Evolutionary conservation across 345 rosid genomes (phyloP), one percentile per base, ranked within the genome.

Genomic region (Eucalyptus leucophloia): DNA sequence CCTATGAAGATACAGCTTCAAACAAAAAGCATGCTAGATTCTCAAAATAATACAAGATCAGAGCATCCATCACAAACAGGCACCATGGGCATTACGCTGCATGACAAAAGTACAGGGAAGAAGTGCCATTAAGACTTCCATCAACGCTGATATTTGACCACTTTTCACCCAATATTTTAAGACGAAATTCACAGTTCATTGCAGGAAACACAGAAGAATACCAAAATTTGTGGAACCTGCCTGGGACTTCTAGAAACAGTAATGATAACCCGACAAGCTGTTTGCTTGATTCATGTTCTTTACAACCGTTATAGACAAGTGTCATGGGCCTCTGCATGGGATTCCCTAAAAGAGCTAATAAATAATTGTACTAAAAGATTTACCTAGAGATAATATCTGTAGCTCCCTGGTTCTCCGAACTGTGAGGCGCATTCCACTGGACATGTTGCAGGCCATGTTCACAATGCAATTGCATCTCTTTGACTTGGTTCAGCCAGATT

Each of bases 401-500:
- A 69, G 89, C 87, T 88, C 89, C 95, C 18, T 90, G 92, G 65
- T 91, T 94, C 51, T 92, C 96, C 50, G 91, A 89, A 90, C 94
- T 91, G 51, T 89, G 90, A 90, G 90, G 89, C 30, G 92, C 86
- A 85, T 83, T 91, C 90, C 88, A 90, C 49, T 93, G 92, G 91
- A 93, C 91, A 91, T 93, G 91, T 69, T 95, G 94, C 93, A 98
- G 92, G 56, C 99, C 99, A 53, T 94, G 95, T 87, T 95, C 95
- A 91, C 99, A 95, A 87, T 93, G 96, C 90, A 91, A 53, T 89
- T 95, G 98, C 99, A 96, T 95, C 62, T 95, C 96, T 91, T 92
- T 95, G 83, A 98, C 97, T 93, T 97, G 95, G 90, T 91, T 92
- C 90, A 95, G 88, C 90, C 95, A 96, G 91, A 82, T 92, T 90